Evolutionary conservation across 192 early-diverging fungal species (phyloP).

Genomic region (Coemansia asiatica): DNA sequence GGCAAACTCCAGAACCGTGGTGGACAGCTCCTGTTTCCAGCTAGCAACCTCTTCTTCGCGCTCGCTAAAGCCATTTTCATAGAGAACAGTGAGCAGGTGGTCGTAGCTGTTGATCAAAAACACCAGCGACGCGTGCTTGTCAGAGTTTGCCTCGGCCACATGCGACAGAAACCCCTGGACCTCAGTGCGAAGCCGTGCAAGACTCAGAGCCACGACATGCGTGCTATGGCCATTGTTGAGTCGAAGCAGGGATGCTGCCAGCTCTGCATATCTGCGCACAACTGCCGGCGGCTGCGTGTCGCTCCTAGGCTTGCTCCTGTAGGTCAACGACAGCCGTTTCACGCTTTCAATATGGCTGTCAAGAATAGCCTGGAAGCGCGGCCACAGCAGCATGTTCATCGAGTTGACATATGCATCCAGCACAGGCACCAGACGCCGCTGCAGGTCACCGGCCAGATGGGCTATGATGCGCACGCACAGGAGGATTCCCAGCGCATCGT

Average conservation of each 20-base stretch:
- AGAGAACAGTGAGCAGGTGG: slow-evolving; percentile 75
- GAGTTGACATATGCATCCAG: slow-evolving; percentile 87
- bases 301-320: slow-evolving; percentile 59
- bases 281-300: slow-evolving; percentile 52
- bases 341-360: slow-evolving; percentile 91
- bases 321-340: slow-evolving; percentile 61
- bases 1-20: slow-evolving; percentile 74
- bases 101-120: slow-evolving; percentile 97
- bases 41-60: slow-evolving; percentile 49
- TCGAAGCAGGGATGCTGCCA: slow-evolving; percentile 82
- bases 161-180: slow-evolving; percentile 73
- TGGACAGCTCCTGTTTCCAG: slow-evolving; percentile 42
- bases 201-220: slow-evolving; percentile 72
- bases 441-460: slow-evolving; percentile 77
- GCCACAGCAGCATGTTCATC: slow-evolving; percentile 94
- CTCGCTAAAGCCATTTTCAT: slow-evolving; percentile 58
- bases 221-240: slow-evolving; percentile 89
- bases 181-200: slow-evolving; percentile 72
- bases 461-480: slow-evolving; percentile 88
- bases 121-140: slow-evolving; percentile 67
- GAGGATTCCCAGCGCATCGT: slow-evolving; percentile 88
- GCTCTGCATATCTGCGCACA: slow-evolving; percentile 87
- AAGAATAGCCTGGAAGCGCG: slow-evolving; percentile 78
- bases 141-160: slow-evolving; percentile 71
- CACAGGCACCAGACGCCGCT: slow-evolving; percentile 72